These are phyloP conservation scores for Erysiphe neolycopersici DNA, from an alignment of 2,329 filamentous ascomycete genomes.

Conservation along the genomic window DNA sequence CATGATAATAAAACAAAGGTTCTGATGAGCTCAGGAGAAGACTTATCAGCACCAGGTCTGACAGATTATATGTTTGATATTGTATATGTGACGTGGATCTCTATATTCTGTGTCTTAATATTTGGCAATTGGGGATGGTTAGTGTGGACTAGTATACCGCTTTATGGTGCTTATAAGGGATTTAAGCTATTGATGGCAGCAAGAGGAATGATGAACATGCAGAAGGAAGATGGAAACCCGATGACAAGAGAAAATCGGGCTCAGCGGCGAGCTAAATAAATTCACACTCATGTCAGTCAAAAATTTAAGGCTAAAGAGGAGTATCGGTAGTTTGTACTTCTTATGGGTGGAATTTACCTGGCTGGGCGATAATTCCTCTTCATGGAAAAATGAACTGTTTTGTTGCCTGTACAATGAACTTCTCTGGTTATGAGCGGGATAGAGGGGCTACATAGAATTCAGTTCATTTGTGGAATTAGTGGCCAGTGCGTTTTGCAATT, in stretches of 20 bases:
- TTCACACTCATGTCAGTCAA: no score
- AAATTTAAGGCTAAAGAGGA: no score
- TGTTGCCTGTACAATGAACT: no score
- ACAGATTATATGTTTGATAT: constrained; percentile 98
- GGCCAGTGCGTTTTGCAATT: no score
- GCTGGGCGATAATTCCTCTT: no score
- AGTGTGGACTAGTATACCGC: constrained; percentile 20
- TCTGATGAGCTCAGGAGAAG: constrained; percentile 55
- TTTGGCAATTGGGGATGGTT: constrained; percentile 63
- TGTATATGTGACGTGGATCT: constrained; percentile 78
- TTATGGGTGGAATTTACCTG: no score
- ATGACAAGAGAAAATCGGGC: constrained; percentile 11
- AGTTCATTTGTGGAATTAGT: no score
- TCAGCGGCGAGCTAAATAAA: constrained; percentile 11
- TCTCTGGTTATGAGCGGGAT: no score
- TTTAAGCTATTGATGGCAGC: constrained; percentile 13
- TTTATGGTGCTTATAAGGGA: constrained; percentile 12
- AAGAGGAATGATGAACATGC: constrained; percentile 13
- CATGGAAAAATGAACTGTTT: no score
- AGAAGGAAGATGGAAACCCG: constrained; percentile 8
- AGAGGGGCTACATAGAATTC: no score
- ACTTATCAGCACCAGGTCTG: constrained; percentile 62
- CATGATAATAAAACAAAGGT: constrained; percentile 25
- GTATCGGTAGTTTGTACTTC: no score
- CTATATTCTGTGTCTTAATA: constrained; percentile 41